Base-by-base conservation (phyloP, 2,329 filamentous ascomycete species). In the Aureobasidium sp. region DNA sequence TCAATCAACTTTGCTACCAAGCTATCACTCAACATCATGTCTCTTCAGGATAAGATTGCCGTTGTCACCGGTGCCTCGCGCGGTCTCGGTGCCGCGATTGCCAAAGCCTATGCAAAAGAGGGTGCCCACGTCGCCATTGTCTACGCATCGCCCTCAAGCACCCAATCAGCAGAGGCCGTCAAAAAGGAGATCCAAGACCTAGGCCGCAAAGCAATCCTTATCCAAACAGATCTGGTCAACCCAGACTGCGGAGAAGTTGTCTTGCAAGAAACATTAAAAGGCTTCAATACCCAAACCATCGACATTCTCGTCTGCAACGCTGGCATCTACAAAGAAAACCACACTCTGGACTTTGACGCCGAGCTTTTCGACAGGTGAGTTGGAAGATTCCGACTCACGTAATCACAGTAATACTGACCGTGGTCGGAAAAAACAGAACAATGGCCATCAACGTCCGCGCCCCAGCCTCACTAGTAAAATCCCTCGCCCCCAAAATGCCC, bases 221-320 rank as follows among this genome's bases (percentile, higher is more conserved):
- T 88, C 27, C 78, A 84, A 72, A 84, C 82, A 1, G 79, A 88
- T 66, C 81, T 76, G 3, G 76, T 77, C 34, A 77, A 73, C 29
- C 64, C 83, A 5, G 36, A 69, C 0, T 80, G 78, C 11, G 74
- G 83, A 60, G 75, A 78, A n/a, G 70, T 69, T 17, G 75, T 87
- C 5, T 76, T 87, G 20, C 69, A 76, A 1, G 72, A 74, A 7
- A 76, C 81, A 0, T 75, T 86, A 1, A 66, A 74, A 44, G 59
- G 59, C 27, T 55, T 61, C 39, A 47, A 44, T 29, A 61, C 48
- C 65, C 80, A 80, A 29, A 78, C 78, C 64, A 80, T 87, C 65
- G 84, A 88, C 72, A 78, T 86, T 41, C 65, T 87, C 3, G 74
- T 87, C 49, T 75, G 80, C 2, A 85, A 83, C 64, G 83, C 84